Evolutionary conservation across 2,329 filamentous ascomycete species (phyloP).

Genomic region (Bimuria novae-zelandiae): DNA sequence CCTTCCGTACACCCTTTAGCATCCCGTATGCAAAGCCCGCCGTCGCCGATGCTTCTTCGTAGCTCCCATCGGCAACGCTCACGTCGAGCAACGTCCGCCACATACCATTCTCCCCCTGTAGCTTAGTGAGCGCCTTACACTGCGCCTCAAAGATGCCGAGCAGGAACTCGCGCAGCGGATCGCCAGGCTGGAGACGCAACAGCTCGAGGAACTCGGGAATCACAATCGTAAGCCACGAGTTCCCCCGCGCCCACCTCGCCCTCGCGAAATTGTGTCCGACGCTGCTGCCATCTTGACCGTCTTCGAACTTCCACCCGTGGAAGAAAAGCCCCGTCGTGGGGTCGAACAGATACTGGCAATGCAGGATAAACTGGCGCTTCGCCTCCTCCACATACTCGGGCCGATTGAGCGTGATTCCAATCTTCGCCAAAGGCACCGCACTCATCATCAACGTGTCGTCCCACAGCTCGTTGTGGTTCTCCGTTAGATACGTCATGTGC

Average conservation of each 20-base stretch:
- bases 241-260: slow-evolving; percentile 64
- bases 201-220: slow-evolving; percentile 81
- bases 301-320: slow-evolving; percentile 80
- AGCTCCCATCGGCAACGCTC: slow-evolving; percentile 68
- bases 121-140: slow-evolving; percentile 63
- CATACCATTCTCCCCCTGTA: slow-evolving; percentile 67
- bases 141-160: slow-evolving; percentile 70
- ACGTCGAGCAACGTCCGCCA: slow-evolving; percentile 78
- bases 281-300: slow-evolving; percentile 55
- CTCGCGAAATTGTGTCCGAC: slow-evolving; percentile 61
- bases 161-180: slow-evolving; percentile 65
- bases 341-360: slow-evolving; percentile 80
- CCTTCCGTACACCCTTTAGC: slow-evolving; percentile 71
- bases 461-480: slow-evolving; percentile 78
- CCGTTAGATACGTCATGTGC: slow-evolving; percentile 72
- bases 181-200: slow-evolving; percentile 62
- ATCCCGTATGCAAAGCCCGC: slow-evolving; percentile 83
- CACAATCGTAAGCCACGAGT: slow-evolving; percentile 80
- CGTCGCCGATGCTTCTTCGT: slow-evolving; percentile 76
- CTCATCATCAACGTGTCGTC: slow-evolving; percentile 91
- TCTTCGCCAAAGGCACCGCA: slow-evolving; percentile 78
- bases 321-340: slow-evolving; percentile 73
- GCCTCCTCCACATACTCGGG: slow-evolving; percentile 78
- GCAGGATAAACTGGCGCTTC: slow-evolving; percentile 75
- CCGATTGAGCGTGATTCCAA: slow-evolving; percentile 70